Conservation (phyloP, 108 stramenopile species). For the Chaetoceros muelleri region DNA sequence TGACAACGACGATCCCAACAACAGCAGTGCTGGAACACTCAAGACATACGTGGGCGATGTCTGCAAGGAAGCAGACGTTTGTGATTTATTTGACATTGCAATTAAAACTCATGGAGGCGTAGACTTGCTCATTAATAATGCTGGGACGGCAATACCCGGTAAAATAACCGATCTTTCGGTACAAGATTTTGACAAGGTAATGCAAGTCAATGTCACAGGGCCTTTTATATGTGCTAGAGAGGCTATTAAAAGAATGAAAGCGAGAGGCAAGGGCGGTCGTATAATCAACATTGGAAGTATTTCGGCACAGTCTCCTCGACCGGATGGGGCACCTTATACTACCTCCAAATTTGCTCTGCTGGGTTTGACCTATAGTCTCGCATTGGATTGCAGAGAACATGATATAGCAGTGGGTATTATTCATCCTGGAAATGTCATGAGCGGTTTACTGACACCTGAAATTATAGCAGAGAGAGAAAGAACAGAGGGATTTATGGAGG, state of each 20-base stretch:
- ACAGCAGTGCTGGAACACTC: not conserved
- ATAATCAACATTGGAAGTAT: constrained; percentile 76
- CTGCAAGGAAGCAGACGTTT: constrained; percentile 35
- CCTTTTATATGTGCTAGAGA: constrained; percentile 59
- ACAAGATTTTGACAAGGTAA: constrained; percentile 36
- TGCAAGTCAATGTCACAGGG: constrained; percentile 57
- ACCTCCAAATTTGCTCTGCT: constrained; percentile 63
- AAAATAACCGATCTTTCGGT: constrained; percentile 30
- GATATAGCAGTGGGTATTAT: constrained; percentile 55
- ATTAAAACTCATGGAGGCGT: constrained; percentile 18
- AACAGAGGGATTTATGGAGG: constrained; percentile 42
- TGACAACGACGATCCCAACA: not conserved
- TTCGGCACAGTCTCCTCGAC: constrained; percentile 51
- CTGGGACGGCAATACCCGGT: constrained; percentile 48
- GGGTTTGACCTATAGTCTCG: constrained; percentile 56
- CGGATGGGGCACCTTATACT: constrained; percentile 60
- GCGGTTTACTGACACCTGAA: constrained; percentile 16
- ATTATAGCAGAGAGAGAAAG: constrained; percentile 1
- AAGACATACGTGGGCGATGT: constrained; percentile 23
- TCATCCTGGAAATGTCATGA: constrained; percentile 66
- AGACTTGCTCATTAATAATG: constrained; percentile 73
- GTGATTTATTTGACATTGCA: constrained; percentile 23
- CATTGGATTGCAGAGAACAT: constrained; percentile 52
- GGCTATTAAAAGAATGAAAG: constrained; percentile 52
- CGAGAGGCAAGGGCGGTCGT: constrained; percentile 38